Conservation (phyloP, 768 basidiomycete genomes). For the Brasilioporus rufonigricans region DNA sequence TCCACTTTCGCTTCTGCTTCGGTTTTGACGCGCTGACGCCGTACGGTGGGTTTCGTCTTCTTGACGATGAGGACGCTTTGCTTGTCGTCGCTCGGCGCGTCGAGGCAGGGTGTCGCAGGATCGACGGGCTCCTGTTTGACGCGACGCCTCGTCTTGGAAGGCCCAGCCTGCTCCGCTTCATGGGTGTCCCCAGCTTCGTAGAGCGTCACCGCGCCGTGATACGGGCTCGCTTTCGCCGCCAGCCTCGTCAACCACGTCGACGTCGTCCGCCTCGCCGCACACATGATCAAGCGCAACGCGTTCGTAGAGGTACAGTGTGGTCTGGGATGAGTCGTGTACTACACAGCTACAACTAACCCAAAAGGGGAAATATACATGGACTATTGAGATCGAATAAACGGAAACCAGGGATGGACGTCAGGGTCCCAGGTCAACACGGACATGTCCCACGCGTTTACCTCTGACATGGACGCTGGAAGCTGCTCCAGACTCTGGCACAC, state of each 20-base stretch:
- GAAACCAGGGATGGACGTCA: conserved; percentile 52
- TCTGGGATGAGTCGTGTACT: too few relatives aligned
- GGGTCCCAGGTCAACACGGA: conserved; percentile 47
- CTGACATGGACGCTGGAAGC: conserved; percentile 37
- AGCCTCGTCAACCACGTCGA: conserved; percentile 35
- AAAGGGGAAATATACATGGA: background rate
- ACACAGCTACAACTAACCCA: background rate
- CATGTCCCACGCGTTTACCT: conserved; percentile 39
- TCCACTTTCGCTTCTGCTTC: too few relatives aligned
- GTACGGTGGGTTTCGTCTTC: too few relatives aligned
- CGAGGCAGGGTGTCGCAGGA: too few relatives aligned
- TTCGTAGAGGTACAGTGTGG: too few relatives aligned
- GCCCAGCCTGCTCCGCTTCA: conserved; percentile 3
- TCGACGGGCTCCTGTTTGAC: conserved; percentile 21
- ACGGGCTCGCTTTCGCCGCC: conserved; percentile 41
- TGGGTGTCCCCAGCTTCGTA: conserved; percentile 23
- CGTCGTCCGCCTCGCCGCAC: conserved; percentile 22
- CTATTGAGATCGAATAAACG: conserved; percentile 24
- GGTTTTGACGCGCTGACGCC: too few relatives aligned
- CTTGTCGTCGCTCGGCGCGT: too few relatives aligned
- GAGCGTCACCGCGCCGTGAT: conserved; percentile 42
- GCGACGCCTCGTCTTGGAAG: conserved; percentile 30
- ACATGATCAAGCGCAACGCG: conserved; percentile 12
- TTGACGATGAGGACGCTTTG: too few relatives aligned
- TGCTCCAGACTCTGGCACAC: conserved; percentile 37